Evolutionary conservation across 371 early-diverging fungal species (phyloP).

Genomic region (Mortierella sp.): DNA sequence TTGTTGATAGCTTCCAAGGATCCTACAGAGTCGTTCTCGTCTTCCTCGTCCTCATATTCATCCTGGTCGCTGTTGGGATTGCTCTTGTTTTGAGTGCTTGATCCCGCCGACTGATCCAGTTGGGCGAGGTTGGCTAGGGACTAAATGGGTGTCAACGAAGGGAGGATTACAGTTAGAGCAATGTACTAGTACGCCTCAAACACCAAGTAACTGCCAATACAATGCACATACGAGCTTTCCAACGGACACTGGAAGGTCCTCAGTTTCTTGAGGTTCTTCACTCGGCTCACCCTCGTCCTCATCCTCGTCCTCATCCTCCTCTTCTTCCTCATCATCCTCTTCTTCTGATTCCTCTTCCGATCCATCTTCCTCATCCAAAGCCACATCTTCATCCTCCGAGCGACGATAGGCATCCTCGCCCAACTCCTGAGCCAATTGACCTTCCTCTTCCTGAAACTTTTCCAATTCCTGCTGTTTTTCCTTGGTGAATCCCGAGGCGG

Average conservation of each 20-base stretch:
- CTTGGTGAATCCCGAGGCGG: conserved; percentile 94
- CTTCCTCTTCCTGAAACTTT: conserved; percentile 60
- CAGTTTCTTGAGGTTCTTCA: conserved; percentile 4
- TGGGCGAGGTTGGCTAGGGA: conserved; percentile 50
- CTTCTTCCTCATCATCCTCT: conserved; percentile 37
- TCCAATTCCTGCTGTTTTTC: conserved; percentile 92
- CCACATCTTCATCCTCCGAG: conserved; percentile 54
- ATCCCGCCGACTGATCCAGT: conserved; percentile 48
- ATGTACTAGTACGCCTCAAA: too few relatives aligned
- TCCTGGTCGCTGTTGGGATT: conserved; percentile 42
- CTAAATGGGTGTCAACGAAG: conserved; percentile 3
- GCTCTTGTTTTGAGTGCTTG: conserved; percentile 26
- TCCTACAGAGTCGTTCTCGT: conserved; percentile 36
- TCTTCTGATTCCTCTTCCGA: conserved; percentile 36
- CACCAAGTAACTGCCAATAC: neutral
- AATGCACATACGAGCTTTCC: conserved; percentile 24
- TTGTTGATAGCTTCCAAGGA: conserved; percentile 61
- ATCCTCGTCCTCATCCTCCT: conserved; percentile 39
- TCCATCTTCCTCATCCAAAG: conserved; percentile 53
- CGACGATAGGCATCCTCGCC: conserved; percentile 51
- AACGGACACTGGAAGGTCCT: conserved; percentile 27
- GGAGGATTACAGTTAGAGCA: too few relatives aligned
- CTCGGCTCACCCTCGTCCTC: conserved; percentile 36
- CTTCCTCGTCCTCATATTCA: conserved; percentile 40
- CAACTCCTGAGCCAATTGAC: conserved; percentile 56